Base-by-base conservation (phyloP, 176 grass and related monocot genomes). In the Triticum dicoccoides region DNA sequence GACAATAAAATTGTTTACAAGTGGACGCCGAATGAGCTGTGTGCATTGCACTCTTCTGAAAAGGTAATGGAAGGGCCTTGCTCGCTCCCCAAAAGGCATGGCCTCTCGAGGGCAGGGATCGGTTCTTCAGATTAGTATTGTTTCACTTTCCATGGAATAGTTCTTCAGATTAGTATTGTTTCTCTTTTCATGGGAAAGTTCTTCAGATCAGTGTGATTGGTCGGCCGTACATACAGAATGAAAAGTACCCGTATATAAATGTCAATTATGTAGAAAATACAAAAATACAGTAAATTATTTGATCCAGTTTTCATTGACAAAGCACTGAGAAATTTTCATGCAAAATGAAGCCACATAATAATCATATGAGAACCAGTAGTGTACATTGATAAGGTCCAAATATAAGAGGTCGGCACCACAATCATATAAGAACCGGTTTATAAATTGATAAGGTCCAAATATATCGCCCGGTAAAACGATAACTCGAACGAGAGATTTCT, bases 21-120 rank as follows among this genome's bases (percentile, higher is more conserved):
- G 51, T 54, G 51, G 51, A 54, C 15, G 7, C 15, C 51, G 51
- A 21, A 59, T 42, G 65, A 80, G 84, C 77, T 89, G 59, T 76
- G 69, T 59, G 9, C 82, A 35, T 65, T 80, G 27, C 11, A 11
- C 82, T n/a, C 74, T 33, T 83, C 30, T 21, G 23, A 20, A 23
- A 9, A 1, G 25, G 34, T 18, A n/a, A 61, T 17, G 20, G 25
- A 4, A 17, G 30, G 11, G 7, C 82, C 58, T 58, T 80, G 35
- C 30, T 86, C 15, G 21, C 65, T 37, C 62, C 79, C 84, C 66
- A 90, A 87, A 69, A 73, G 89, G 66, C 79, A 71, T 25, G 77
- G 23, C 84, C 74, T 85, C 73, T 90, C 73, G 38, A 56, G 6
- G 6, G n/a, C 56, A 54, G 9, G 62, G 65, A 83, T 73, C 65